A percentile compares a stretch with the other conserved stretches of the same genome.
Conservation (phyloP, 1,139 yeast genomes). For the Schizosaccharomyces versatilis region DNA sequence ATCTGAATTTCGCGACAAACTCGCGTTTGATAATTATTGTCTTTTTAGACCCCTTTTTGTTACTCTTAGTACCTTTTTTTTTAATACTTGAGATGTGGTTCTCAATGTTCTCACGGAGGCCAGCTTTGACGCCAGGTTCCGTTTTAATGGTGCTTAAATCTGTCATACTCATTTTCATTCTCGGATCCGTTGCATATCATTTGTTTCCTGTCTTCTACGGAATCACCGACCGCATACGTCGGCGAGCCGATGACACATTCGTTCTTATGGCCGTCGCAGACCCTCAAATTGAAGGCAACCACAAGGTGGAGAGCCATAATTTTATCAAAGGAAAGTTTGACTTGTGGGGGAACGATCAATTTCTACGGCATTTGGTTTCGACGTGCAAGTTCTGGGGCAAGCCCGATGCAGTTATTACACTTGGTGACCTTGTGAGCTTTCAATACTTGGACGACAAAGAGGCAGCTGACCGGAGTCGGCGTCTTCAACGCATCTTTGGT, state of each 20-base stretch:
- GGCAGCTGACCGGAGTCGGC: slow-evolving; percentile 25
- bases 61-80: too few relatives aligned
- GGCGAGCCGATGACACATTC: background rate
- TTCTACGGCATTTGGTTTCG: slow-evolving; percentile 6
- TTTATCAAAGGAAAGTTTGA: slow-evolving; percentile 4
- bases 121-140: too few relatives aligned
- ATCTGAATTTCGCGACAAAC: too few relatives aligned
- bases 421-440: slow-evolving; percentile 86
- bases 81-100: too few relatives aligned
- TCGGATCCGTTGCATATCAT: too few relatives aligned
- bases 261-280: background rate
- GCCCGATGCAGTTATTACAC: slow-evolving; percentile 60
- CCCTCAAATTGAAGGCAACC: slow-evolving; percentile 1
- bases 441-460: slow-evolving; percentile 88
- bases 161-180: too few relatives aligned
- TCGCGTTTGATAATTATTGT: too few relatives aligned
- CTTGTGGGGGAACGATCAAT: slow-evolving; percentile 8
- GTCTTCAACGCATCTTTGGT: slow-evolving; percentile 40
- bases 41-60: too few relatives aligned
- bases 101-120: too few relatives aligned
- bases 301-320: background rate
- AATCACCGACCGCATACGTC: too few relatives aligned
- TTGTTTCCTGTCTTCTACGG: too few relatives aligned
- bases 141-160: too few relatives aligned
- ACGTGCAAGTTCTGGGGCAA: slow-evolving; percentile 4